phyloP scores from a whole-genome alignment of 768 basidiomycete genomes.

The Auricularia cornea region DNA sequence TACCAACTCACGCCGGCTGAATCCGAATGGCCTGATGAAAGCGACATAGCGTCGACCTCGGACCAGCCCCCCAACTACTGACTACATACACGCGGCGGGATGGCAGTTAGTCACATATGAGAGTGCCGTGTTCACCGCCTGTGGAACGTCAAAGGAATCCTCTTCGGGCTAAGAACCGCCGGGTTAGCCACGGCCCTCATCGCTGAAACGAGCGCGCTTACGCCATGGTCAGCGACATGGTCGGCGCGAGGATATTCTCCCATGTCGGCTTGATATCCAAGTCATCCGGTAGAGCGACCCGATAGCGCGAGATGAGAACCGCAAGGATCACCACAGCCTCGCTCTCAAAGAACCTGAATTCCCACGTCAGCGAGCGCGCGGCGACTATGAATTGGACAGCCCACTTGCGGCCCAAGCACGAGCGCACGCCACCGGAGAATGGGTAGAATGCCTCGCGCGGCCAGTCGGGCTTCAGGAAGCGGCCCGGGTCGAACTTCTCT shows the following conservation, averaged over 20 bases:
- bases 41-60: too few relatives aligned
- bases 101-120: too few relatives aligned
- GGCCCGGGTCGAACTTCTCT: constrained; percentile 34
- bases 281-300: neutral
- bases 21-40: too few relatives aligned
- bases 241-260: neutral
- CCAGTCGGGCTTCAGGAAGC: constrained; percentile 44
- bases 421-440: constrained; percentile 34
- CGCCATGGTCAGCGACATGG: neutral
- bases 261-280: neutral
- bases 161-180: too few relatives aligned
- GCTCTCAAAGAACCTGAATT: neutral
- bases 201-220: neutral
- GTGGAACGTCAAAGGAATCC: too few relatives aligned
- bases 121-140: too few relatives aligned
- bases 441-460: constrained; percentile 47
- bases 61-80: too few relatives aligned
- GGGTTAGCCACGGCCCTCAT: too few relatives aligned
- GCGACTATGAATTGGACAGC: neutral
- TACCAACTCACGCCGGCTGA: too few relatives aligned
- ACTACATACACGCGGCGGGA: too few relatives aligned
- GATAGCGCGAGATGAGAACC: neutral
- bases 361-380: neutral
- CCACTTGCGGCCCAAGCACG: neutral
- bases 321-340: neutral